Conservation (phyloP, 2,329 filamentous ascomycete species). For the Ophiosphaerella herpotricha region DNA sequence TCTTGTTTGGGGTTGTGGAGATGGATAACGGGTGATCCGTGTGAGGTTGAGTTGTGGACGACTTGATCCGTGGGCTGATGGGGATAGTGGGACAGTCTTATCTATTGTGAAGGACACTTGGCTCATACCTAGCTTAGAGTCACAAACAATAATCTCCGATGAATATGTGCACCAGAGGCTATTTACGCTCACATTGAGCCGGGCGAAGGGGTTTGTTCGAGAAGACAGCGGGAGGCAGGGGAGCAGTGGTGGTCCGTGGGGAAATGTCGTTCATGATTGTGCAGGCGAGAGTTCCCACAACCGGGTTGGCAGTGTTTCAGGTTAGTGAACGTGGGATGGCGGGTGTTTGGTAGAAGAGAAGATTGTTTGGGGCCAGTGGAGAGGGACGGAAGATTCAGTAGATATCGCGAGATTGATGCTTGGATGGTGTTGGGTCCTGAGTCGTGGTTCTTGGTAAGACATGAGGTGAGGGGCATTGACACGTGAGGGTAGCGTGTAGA, state of each 20-base stretch:
- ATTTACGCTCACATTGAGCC: no score
- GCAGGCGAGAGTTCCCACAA: not conserved
- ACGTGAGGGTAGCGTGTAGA: not conserved
- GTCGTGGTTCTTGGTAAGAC: not conserved
- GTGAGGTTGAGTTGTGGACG: no score
- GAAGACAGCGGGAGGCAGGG: not conserved
- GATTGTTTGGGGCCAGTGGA: not conserved
- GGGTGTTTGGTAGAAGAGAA: not conserved
- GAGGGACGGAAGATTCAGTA: not conserved
- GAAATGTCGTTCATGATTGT: not conserved
- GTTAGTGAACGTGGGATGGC: conserved; percentile 3
- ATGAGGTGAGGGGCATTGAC: no score
- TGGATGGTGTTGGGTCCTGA: not conserved
- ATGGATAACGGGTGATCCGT: no score
- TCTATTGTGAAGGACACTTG: no score
- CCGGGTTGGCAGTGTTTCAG: conserved; percentile 5
- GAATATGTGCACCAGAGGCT: no score
- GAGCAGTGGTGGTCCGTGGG: not conserved
- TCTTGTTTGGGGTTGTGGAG: no score
- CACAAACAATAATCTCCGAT: no score
- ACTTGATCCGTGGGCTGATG: no score
- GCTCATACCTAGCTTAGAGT: no score
- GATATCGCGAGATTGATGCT: not conserved
- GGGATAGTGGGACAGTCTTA: no score
- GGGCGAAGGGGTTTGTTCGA: not conserved